Conservation (phyloP, 75 land plant species). For the Pinus tabuliformis region DNA sequence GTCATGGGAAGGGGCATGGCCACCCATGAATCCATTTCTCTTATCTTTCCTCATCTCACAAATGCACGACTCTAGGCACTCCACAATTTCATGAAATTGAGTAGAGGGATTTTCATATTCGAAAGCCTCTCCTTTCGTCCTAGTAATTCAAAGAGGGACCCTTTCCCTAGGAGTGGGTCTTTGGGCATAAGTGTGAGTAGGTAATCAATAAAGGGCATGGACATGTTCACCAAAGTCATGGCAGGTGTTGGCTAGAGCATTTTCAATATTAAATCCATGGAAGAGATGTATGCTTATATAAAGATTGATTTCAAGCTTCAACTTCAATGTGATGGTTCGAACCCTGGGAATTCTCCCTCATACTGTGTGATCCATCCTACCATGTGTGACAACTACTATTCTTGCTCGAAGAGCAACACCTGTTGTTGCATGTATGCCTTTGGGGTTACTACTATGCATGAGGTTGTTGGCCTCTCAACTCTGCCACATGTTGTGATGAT, state of each 20-base stretch:
- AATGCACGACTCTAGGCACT: conserved; percentile 8
- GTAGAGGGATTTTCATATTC: conserved; percentile 26
- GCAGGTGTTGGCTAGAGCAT: conserved; percentile 24
- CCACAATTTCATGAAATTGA: conserved; percentile 16
- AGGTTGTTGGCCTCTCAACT: too few species aligned
- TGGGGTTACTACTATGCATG: too few species aligned
- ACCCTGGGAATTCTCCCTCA: background rate
- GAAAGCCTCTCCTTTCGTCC: background rate
- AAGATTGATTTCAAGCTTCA: background rate
- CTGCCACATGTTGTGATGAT: too few species aligned
- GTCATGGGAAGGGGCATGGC: background rate
- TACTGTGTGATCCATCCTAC: too few species aligned
- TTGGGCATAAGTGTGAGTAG: conserved; percentile 11
- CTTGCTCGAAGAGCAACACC: too few species aligned
- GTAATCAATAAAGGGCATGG: conserved; percentile 20
- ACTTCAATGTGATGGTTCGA: background rate
- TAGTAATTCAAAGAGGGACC: background rate
- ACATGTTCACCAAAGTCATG: conserved; percentile 10
- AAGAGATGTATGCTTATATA: background rate
- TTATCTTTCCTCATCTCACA: conserved; percentile 22
- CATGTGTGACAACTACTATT: too few species aligned
- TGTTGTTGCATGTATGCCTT: too few species aligned
- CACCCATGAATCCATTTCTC: conserved; percentile 9
- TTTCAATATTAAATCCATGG: conserved; percentile 10
- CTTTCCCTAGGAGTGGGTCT: conserved; percentile 10